Percentiles rank a stretch among this genome's conserved stretches.
These are phyloP conservation scores for Beauveria asiatica DNA, from an alignment of 2,329 filamentous ascomycete genomes.

Conservation along the genomic window DNA sequence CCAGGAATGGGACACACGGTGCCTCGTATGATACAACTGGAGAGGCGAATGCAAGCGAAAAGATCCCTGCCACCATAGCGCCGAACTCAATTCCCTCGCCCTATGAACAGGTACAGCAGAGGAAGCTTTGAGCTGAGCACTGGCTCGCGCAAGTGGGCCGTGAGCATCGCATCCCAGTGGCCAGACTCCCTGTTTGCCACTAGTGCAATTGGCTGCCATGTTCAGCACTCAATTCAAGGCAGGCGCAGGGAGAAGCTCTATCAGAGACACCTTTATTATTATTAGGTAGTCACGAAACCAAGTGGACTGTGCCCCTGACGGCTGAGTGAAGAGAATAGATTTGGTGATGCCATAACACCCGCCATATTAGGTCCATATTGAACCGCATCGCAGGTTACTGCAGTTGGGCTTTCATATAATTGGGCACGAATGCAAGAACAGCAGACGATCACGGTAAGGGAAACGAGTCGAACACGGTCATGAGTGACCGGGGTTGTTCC, in stretches of 20 bases:
- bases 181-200: neutral
- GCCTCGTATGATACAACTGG: neutral
- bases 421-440: too few relatives aligned
- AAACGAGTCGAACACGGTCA: too few relatives aligned
- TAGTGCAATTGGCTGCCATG: neutral
- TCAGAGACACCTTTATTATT: too few relatives aligned
- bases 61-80: neutral
- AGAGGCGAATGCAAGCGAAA: neutral
- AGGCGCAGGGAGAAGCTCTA: neutral
- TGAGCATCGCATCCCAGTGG: neutral
- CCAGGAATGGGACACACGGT: neutral
- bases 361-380: neutral
- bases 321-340: neutral
- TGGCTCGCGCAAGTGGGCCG: neutral
- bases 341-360: neutral
- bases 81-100: too few relatives aligned
- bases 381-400: neutral
- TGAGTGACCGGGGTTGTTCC: too few relatives aligned
- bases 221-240: constrained; percentile 2
- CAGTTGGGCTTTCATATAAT: too few relatives aligned
- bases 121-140: too few relatives aligned
- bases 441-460: too few relatives aligned
- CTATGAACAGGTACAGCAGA: too few relatives aligned
- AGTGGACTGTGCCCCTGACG: neutral
- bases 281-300: too few relatives aligned